Evolutionary conservation across 1,139 yeast genomes (phyloP), one percentile per base, ranked within the genome.

Genomic region (Nakaseomyces glabratus): DNA sequence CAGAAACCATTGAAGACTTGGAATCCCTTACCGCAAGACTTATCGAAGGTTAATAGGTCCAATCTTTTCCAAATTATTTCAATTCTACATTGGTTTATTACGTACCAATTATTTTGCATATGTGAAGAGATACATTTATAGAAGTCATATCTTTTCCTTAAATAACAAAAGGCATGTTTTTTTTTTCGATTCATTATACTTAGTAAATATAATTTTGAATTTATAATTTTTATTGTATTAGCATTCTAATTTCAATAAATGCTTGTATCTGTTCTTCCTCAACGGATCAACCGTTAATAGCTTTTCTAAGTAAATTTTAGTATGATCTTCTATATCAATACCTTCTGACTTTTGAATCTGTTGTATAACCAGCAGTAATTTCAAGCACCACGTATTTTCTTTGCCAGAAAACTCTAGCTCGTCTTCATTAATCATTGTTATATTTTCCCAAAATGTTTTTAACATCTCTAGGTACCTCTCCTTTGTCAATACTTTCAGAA

Each of bases 1-100:
- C 96, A 14, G 82, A 84, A 49, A 81, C 94, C 20, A 66, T 90
- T 58, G 96, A 85, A 57, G 97, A 90, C 54, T 70, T 90, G 60
- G 98, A 90, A 66, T 86, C 93, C 9, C 73, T 90, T 61, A 80
- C 97, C 2, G 71, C 82, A 31, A 73, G 71, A 57, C 73, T 90
- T 51, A 52, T 71, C 28, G 49, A 50, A 28, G 40, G 46, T 15
- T 44, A 31, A 33, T 8, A 20, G 16, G 8, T 10, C 8, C 10
- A 29, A n/a, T n/a, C n/a, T n/a, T n/a, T n/a, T n/a, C n/a, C n/a
- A n/a, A n/a, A n/a, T n/a, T n/a, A n/a, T n/a, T n/a, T n/a, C n/a
- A n/a, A n/a, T n/a, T n/a, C n/a, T n/a, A n/a, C n/a, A n/a, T n/a
- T n/a, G n/a, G n/a, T n/a, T n/a, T n/a, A n/a, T n/a, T n/a, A n/a